These are phyloP conservation scores for Nymphaea colorata DNA, from an alignment of 164 flowering plant species.

Conservation along the genomic window DNA sequence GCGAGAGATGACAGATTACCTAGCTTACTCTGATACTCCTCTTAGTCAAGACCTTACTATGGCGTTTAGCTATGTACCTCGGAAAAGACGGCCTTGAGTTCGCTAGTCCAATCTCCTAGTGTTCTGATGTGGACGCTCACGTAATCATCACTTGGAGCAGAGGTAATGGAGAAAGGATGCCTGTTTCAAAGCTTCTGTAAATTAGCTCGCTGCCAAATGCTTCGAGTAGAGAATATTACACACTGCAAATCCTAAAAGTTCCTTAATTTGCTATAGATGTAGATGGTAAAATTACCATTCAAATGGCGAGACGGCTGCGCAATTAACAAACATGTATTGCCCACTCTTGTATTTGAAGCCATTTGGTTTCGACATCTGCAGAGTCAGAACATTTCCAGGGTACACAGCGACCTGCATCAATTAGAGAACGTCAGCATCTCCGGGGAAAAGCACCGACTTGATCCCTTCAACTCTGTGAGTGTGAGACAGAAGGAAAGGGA, in stretches of 20 bases:
- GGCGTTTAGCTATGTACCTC: constrained; percentile 19
- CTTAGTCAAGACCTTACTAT: neutral
- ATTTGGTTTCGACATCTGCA: constrained; percentile 41
- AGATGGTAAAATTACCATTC: constrained; percentile 24
- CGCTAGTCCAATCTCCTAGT: constrained; percentile 33
- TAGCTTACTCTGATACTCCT: too few species aligned
- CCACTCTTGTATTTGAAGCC: constrained; percentile 48
- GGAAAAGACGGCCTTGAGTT: constrained; percentile 52
- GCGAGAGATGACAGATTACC: too few species aligned
- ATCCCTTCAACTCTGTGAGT: too few species aligned
- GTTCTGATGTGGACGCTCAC: constrained; percentile 29
- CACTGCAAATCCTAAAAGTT: too few species aligned
- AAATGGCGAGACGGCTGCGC: constrained; percentile 42
- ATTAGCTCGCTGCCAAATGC: too few species aligned
- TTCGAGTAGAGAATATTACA: too few species aligned
- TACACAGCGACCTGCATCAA: constrained; percentile 32
- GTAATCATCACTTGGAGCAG: constrained; percentile 27
- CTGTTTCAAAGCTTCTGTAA: constrained; percentile 5
- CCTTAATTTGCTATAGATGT: too few species aligned
- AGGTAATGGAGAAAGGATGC: constrained; percentile 33
- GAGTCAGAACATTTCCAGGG: constrained; percentile 37
- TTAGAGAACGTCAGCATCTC: too few species aligned
- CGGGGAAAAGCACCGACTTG: too few species aligned
- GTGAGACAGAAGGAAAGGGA: too few species aligned
- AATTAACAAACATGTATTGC: constrained; percentile 47